Base-by-base conservation (phyloP, 1,284 basidiomycete species). In the Ustilago crameri region DNA sequence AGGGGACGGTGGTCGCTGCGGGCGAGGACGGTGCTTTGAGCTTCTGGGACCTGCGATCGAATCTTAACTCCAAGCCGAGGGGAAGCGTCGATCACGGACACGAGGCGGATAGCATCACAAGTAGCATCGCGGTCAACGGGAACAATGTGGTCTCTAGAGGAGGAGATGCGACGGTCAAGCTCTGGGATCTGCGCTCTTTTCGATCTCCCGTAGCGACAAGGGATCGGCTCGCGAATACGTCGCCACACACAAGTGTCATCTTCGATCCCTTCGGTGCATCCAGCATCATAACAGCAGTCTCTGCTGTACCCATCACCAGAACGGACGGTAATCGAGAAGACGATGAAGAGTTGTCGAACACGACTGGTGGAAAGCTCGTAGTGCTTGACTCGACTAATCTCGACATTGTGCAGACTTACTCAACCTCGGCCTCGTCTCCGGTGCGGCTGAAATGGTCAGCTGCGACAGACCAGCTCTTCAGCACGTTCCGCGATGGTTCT, bases 111-210 rank as follows among this genome's bases (percentile, higher is more conserved):
- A 91, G 89, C 0, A 92, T 93, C 78, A 93, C 91, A 1, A 93
- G 93, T 3, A 91, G 91, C 1, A 83, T 98, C 27, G 88, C 89
- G 5, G 96, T 95, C 80, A 90, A 91, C 5, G 87, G 91, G 9
- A 45, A 87, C 51, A 91, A 90, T 9, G 85, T 98, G 20, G 87
- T 93, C 44, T 70, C 69, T 2, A 93, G 92, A 3, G 87, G 96
- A 70, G 93, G 94, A 22, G 96, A 99, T 85, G 90, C 93, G 78
- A 95, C 93, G 0, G 90, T 98, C 50, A 99, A 98, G 85, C 38
- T 98, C 41, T 99, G 96, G 95, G 95, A 98, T 83, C 84, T 93
- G 23, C 89, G 93, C 58, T 87, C 89, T 5, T 91, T 98, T 86
- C 93, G 91, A 82, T 92, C 91, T 82, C 93, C 96, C 0, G 81